A percentile compares a stretch with the other conserved stretches of the same genome.
These are phyloP conservation scores for Lactarius sanguifluus DNA, from an alignment of 768 basidiomycete genomes.

Conservation along the genomic window DNA sequence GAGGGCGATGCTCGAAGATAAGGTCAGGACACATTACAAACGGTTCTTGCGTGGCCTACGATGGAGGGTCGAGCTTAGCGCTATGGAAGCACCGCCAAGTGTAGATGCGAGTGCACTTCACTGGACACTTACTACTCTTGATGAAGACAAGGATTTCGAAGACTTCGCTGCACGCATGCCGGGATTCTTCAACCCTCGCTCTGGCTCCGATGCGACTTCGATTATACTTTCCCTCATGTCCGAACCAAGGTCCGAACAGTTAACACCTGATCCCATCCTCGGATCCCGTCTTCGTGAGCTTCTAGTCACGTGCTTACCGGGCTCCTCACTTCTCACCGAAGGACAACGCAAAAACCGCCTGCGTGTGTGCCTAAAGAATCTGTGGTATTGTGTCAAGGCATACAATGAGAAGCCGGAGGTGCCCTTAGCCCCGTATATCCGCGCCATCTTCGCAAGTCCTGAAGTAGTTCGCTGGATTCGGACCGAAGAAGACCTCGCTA, in stretches of 20 bases:
- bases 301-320: neutral
- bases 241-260: neutral
- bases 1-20: neutral
- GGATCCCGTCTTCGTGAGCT: neutral
- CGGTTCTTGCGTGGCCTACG: neutral
- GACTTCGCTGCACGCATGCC: neutral
- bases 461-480: neutral
- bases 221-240: neutral
- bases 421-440: neutral
- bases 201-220: neutral
- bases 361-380: neutral
- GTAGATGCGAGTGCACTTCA: neutral
- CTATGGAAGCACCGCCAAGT: neutral
- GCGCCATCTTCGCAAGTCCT: neutral
- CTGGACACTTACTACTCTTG: slow-evolving; percentile 2
- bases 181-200: neutral
- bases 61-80: neutral
- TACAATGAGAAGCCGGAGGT: neutral
- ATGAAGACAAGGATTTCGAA: neutral
- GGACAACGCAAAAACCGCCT: neutral
- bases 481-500: neutral
- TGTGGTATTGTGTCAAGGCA: neutral
- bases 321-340: neutral
- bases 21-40: neutral
- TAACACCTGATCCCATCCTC: neutral